A percentile compares a stretch with the other conserved stretches of the same genome.
Conservation (phyloP, 805 yeast genomes). For the Sugiyamaella mastotermitis region DNA sequence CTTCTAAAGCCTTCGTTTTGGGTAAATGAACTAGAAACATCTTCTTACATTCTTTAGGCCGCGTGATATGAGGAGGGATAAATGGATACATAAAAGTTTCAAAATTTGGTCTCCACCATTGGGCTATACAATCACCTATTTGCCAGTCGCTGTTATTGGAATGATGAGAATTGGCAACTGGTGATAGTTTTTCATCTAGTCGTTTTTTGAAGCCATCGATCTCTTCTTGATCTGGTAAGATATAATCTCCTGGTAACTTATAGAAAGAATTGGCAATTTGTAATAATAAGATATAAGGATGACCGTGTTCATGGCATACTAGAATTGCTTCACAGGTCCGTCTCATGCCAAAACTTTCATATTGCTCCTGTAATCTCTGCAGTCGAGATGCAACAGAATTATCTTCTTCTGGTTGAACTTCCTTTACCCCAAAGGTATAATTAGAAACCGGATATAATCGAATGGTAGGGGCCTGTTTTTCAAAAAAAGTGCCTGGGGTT, state of each 20-base stretch:
- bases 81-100: conserved; percentile 29
- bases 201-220: conserved; percentile 22
- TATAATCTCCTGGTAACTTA: conserved; percentile 22
- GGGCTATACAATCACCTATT: conserved; percentile 29
- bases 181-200: conserved; percentile 20
- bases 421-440: conserved; percentile 28
- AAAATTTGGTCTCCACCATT: conserved; percentile 33
- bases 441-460: conserved; percentile 29
- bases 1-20: conserved; percentile 21
- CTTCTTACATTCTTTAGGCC: conserved; percentile 32
- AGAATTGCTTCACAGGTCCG: conserved; percentile 28
- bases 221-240: conserved; percentile 28
- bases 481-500: conserved; percentile 14
- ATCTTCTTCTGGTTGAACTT: conserved; percentile 29
- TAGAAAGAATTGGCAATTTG: conserved; percentile 30
- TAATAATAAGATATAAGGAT: conserved; percentile 27
- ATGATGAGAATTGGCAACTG: conserved; percentile 13
- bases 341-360: conserved; percentile 27
- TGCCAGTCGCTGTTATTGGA: conserved; percentile 23
- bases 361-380: conserved; percentile 25
- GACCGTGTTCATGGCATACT: conserved; percentile 31
- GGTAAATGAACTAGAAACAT: conserved; percentile 28
- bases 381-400: conserved; percentile 23
- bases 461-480: conserved; percentile 23
- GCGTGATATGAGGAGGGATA: conserved; percentile 31